Evolutionary conservation across 257 asterid genomes (phyloP).

Genomic region (Sherardia arvensis): DNA sequence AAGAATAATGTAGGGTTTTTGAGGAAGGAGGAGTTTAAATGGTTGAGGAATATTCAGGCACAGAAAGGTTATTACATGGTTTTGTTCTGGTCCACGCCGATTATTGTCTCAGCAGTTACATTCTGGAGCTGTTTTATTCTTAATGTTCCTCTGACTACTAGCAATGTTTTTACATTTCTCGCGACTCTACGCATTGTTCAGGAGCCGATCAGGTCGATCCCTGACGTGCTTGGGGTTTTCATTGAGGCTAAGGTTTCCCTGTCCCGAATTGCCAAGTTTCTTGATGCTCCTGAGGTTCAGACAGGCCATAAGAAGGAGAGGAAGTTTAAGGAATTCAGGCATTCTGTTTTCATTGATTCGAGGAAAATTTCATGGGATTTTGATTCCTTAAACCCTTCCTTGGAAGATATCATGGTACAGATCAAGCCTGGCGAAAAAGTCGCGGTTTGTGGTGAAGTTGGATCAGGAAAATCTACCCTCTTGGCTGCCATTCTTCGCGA

Average conservation of each 20-base stretch:
- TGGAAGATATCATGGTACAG: slow-evolving; percentile 14
- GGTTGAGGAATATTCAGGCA: slow-evolving; percentile 16
- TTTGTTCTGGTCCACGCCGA: slow-evolving; percentile 35
- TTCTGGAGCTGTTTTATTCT: slow-evolving; percentile 28
- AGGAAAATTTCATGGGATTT: slow-evolving; percentile 24
- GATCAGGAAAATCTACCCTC: slow-evolving; percentile 37
- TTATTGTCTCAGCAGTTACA: slow-evolving; percentile 26
- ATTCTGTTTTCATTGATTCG: slow-evolving; percentile 16
- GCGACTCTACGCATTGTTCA: slow-evolving; percentile 31
- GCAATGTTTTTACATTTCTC: slow-evolving; percentile 28
- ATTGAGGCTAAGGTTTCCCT: slow-evolving; percentile 33
- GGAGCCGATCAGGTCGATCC: slow-evolving; percentile 31
- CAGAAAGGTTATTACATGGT: slow-evolving; percentile 22
- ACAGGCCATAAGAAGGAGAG: slow-evolving; percentile 3
- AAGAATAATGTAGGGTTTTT: slow-evolving; percentile 15
- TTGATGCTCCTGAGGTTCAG: slow-evolving; percentile 28
- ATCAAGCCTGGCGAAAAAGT: slow-evolving; percentile 29
- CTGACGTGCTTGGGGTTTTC: slow-evolving; percentile 26
- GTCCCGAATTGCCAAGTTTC: slow-evolving; percentile 26
- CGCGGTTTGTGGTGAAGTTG: slow-evolving; percentile 41
- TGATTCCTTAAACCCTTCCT: slow-evolving; percentile 3
- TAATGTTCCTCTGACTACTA: slow-evolving; percentile 21
- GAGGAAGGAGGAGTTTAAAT: slow-evolving; percentile 21
- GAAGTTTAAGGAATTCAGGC: background rate
- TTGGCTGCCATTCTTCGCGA: slow-evolving; percentile 32